Evolutionary conservation across 1,284 basidiomycete genomes (phyloP).

Genomic region (Ceratobasidium theobromae): DNA sequence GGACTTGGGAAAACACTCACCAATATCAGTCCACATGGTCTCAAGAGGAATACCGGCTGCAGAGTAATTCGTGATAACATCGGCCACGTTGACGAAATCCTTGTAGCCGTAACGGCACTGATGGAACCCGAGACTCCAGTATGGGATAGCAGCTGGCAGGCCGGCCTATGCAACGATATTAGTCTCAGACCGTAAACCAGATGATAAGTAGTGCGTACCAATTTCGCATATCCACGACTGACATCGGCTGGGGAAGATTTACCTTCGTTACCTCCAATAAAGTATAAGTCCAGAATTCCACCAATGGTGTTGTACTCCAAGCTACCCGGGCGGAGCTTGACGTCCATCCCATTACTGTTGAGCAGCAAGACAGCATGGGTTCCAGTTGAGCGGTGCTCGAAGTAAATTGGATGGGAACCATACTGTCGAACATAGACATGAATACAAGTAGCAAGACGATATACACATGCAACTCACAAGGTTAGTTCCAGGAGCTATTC

Average conservation of each 20-base stretch:
- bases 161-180: slow-evolving; percentile 43
- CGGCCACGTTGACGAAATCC: slow-evolving; percentile 61
- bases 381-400: slow-evolving; percentile 62
- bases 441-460: neutral
- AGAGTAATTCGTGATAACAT: slow-evolving; percentile 62
- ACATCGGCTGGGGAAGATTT: slow-evolving; percentile 60
- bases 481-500: slow-evolving; percentile 42
- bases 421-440: slow-evolving; percentile 45
- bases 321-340: slow-evolving; percentile 57
- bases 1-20: slow-evolving; percentile 40
- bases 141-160: slow-evolving; percentile 64
- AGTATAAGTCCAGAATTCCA: slow-evolving; percentile 72
- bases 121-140: slow-evolving; percentile 70
- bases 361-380: slow-evolving; percentile 69
- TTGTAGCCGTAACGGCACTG: slow-evolving; percentile 70
- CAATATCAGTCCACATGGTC: slow-evolving; percentile 73
- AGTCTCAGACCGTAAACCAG: neutral
- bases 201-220: slow-evolving; percentile 43
- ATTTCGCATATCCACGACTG: slow-evolving; percentile 63
- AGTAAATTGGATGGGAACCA: slow-evolving; percentile 69
- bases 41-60: slow-evolving; percentile 59
- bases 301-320: slow-evolving; percentile 73
- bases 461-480: neutral
- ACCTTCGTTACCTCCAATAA: slow-evolving; percentile 59
- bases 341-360: slow-evolving; percentile 73